Evolutionary conservation across 371 early-diverging fungal genomes (phyloP), one percentile per base, ranked within the genome.

Genomic region (Rhizopus arrhizus): DNA sequence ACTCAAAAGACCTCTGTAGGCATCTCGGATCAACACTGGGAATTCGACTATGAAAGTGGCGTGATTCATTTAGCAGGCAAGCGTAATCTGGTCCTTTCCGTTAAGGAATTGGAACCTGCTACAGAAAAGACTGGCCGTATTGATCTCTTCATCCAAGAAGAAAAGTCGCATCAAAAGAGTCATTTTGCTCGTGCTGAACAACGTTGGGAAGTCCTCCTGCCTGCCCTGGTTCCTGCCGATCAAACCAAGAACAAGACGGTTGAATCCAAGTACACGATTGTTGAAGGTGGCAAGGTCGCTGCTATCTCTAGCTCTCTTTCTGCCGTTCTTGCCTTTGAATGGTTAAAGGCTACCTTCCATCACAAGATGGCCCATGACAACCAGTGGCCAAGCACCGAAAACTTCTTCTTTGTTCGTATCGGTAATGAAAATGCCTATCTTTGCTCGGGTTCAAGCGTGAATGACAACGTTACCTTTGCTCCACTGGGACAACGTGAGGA

Each of bases 321-420:
- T 29, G 64, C 71, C 13, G 60, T 65, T 53, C 36, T 72, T 43
- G 65, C 77, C 8, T 68, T 70, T 47, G 58, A 63, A n/a, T 73
- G 74, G 69, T 43, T 78, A 32, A 72, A 71, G 56, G 64, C 70
- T 29, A 64, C 69, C 5, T 65, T 68, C 38, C 58, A 68, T 5
- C 66, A 69, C 43, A 70, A 66, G 45, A 33, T 74, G n/a, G 65
- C 73, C 7, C 45, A 61, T 5, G 51, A 66, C n/a, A 64, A 71
- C n/a, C 66, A 68, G 51, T 66, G 68, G 70, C 74, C 74, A 22
- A 58, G 56, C 45, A 53, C 60, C 49, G 65, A 66, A 34, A 68
- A 76, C 31, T 74, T 72, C 65, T 79, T 79, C 69, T 62, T 75
- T 56, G 69, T 79, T 41, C 70, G 79, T 55, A 56, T 66, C 5